These are phyloP conservation scores for Gonium pectorale DNA, from an alignment of 139 green algal genomes.

Conservation along the genomic window DNA sequence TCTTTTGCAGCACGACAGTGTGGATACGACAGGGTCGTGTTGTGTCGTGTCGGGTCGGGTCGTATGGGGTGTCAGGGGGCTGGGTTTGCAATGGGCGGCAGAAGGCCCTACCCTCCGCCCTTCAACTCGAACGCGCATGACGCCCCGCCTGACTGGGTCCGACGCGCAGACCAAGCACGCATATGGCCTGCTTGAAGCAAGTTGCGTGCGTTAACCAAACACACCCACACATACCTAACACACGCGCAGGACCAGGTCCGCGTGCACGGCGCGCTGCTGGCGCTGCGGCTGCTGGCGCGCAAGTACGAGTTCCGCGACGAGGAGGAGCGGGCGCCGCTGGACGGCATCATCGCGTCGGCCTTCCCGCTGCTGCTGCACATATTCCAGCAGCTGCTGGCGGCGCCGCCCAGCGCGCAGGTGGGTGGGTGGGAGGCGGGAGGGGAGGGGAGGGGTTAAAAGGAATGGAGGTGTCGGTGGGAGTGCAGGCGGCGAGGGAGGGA, in stretches of 20 bases:
- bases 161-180: no score
- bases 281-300: conserved; percentile 87
- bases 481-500: neutral
- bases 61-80: no score
- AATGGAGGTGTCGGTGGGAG: neutral
- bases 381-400: conserved; percentile 75
- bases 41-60: no score
- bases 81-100: no score
- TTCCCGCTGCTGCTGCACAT: conserved; percentile 82
- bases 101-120: no score
- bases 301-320: conserved; percentile 98
- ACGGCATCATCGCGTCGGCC: conserved; percentile 61
- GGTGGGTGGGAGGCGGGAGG: neutral
- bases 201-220: no score
- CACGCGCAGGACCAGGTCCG: conserved; percentile 74
- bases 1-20: no score
- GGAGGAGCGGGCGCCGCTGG: conserved; percentile 61
- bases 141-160: no score
- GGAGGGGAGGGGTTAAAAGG: neutral
- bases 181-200: no score
- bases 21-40: no score
- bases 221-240: neutral
- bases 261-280: conserved; percentile 83
- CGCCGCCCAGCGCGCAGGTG: conserved; percentile 64
- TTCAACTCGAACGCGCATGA: no score